phyloP scores from a whole-genome alignment of 768 basidiomycete species.

The Arthromyces matolae region DNA sequence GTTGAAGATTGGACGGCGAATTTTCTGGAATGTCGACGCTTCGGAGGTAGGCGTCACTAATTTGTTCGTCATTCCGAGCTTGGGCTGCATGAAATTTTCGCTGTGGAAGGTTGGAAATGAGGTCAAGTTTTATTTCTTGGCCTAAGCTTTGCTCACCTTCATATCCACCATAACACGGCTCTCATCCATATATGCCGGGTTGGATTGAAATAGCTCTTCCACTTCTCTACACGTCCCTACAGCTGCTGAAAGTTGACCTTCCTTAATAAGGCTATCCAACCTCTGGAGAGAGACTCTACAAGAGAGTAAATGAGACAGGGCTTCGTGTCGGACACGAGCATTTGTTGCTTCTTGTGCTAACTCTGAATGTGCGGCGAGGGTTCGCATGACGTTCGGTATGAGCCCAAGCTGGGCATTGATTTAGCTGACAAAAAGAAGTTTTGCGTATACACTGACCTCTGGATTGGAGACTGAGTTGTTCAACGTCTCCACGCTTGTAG shows the following conservation, averaged over 20 bases:
- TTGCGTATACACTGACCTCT: conserved; percentile 44
- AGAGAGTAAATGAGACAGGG: conserved; percentile 51
- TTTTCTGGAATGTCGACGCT: conserved; percentile 48
- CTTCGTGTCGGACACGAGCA: conserved; percentile 45
- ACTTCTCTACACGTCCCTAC: conserved; percentile 41
- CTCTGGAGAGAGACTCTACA: conserved; percentile 46
- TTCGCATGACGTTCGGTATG: conserved; percentile 51
- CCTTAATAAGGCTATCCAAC: conserved; percentile 44
- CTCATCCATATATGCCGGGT: conserved; percentile 48
- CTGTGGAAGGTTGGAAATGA: too few relatives aligned
- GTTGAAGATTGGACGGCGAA: conserved; percentile 33
- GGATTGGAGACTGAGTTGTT: conserved; percentile 49
- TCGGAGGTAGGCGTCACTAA: conserved; percentile 63
- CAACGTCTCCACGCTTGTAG: conserved; percentile 50
- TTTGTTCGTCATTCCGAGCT: conserved; percentile 66
- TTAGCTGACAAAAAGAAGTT: conserved; percentile 4
- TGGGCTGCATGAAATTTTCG: conserved; percentile 49
- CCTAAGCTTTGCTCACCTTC: conserved; percentile 45
- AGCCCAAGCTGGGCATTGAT: conserved; percentile 55
- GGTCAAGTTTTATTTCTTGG: too few relatives aligned
- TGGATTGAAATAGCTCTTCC: conserved; percentile 39
- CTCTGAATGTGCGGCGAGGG: conserved; percentile 55
- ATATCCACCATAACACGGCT: conserved; percentile 53
- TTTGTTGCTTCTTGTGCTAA: conserved; percentile 63
- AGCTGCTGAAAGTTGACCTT: conserved; percentile 64